These are phyloP conservation scores for Colletotrichum limetticola DNA, from an alignment of 2,329 filamentous ascomycete species.

Conservation along the genomic window DNA sequence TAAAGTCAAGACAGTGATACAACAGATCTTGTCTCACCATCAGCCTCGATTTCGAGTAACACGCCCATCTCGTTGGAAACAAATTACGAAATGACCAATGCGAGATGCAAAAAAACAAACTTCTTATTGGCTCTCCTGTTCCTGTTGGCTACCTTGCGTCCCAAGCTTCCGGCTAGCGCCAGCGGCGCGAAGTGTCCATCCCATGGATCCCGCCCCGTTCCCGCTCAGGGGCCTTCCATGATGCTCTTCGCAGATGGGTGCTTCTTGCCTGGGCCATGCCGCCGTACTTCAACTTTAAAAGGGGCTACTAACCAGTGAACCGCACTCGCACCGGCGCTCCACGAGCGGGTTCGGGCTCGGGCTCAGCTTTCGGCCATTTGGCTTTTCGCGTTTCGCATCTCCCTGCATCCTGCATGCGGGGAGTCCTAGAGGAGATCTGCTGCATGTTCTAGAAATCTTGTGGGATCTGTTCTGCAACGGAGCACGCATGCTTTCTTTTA, in stretches of 20 bases:
- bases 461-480: slow-evolving; percentile 29
- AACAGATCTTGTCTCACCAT: slow-evolving; percentile 19
- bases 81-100: not conserved
- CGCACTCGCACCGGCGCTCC: slow-evolving; percentile 19
- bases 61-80: not conserved
- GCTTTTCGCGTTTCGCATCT: slow-evolving; percentile 11
- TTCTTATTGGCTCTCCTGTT: not conserved
- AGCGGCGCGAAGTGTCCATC: slow-evolving; percentile 27
- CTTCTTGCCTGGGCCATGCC: slow-evolving; percentile 6
- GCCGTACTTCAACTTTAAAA: slow-evolving; percentile 22
- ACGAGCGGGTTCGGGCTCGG: slow-evolving; percentile 16
- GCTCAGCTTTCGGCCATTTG: slow-evolving; percentile 24
- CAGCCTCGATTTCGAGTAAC: slow-evolving; percentile 21
- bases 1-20: not conserved
- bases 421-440: slow-evolving; percentile 19
- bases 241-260: slow-evolving; percentile 13
- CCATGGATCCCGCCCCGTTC: slow-evolving; percentile 30
- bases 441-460: slow-evolving; percentile 33
- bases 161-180: slow-evolving; percentile 27
- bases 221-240: slow-evolving; percentile 34
- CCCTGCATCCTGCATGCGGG: slow-evolving; percentile 29
- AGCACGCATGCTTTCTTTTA: slow-evolving; percentile 22
- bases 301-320: not conserved
- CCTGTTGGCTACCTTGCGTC: slow-evolving; percentile 9
- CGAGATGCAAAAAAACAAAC: not conserved